phyloP scores from a whole-genome alignment of 352 stramenopile species.

The Phytophthora pseudosyringae region DNA sequence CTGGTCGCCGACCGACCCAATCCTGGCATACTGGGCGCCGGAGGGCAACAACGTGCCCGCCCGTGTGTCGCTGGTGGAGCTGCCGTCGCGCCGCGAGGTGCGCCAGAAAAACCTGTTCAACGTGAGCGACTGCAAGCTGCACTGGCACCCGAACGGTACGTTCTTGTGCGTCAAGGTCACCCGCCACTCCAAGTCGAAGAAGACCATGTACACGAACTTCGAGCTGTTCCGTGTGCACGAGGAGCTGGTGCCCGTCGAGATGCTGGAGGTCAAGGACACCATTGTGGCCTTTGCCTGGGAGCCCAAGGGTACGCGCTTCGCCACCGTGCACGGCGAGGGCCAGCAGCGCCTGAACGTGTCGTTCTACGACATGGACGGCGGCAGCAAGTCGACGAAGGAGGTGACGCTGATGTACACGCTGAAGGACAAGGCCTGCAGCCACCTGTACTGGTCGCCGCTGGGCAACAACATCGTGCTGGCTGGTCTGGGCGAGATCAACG shows the following conservation, averaged over 20 bases:
- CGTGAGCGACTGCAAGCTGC: constrained; percentile 94
- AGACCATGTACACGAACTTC: constrained; percentile 99
- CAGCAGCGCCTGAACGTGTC: constrained; percentile 93
- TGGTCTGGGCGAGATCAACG: constrained; percentile 95
- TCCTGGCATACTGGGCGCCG: constrained; percentile 97
- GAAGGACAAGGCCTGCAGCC: constrained; percentile 95
- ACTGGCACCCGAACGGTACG: constrained; percentile 97
- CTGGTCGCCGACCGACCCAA: constrained; percentile 96
- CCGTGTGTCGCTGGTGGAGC: constrained; percentile 96
- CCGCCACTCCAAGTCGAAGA: constrained; percentile 94
- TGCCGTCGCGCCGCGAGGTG: constrained; percentile 95
- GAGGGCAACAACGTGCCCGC: constrained; percentile 95
- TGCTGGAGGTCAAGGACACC: constrained; percentile 97
- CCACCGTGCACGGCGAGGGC: constrained; percentile 95
- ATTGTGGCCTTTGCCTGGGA: constrained; percentile 98
- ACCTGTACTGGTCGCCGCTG: constrained; percentile 97
- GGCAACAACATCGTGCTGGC: constrained; percentile 95
- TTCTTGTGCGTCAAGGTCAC: constrained; percentile 93
- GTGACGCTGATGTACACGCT: constrained; percentile 96
- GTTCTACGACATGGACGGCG: constrained; percentile 96
- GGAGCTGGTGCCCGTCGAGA: constrained; percentile 96
- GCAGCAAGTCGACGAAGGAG: constrained; percentile 77
- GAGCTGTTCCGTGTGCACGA: constrained; percentile 98
- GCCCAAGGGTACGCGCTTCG: constrained; percentile 96
- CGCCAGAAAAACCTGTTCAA: constrained; percentile 99